A percentile compares a stretch with the other conserved stretches of the same genome.
These are phyloP conservation scores for Malassezia sympodialis DNA, from an alignment of 1,284 basidiomycete species.

Conservation along the genomic window DNA sequence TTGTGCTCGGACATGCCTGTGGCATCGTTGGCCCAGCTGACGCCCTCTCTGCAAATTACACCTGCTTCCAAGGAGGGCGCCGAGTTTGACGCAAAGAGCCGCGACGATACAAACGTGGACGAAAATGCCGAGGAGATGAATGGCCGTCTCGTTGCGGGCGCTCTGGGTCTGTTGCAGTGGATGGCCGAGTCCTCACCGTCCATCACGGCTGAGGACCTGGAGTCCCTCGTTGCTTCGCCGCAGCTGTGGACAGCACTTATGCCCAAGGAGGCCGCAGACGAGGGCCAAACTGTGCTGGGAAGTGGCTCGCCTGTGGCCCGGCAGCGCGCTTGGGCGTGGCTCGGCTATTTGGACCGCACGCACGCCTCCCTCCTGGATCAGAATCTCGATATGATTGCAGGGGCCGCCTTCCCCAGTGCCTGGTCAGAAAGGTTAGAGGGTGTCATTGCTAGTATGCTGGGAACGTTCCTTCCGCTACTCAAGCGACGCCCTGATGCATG, in stretches of 20 bases:
- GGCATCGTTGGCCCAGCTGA: constrained; percentile 23
- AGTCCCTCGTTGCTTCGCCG: constrained; percentile 20
- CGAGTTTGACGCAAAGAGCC: constrained; percentile 41
- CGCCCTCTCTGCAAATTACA: constrained; percentile 15
- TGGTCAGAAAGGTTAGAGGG: constrained; percentile 38
- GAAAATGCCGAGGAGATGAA: constrained; percentile 39
- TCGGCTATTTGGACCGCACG: constrained; percentile 17
- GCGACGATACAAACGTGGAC: constrained; percentile 43
- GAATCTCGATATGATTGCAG: constrained; percentile 21
- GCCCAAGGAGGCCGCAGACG: constrained; percentile 1
- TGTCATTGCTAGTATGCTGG: constrained; percentile 28
- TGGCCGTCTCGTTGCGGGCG: constrained; percentile 37
- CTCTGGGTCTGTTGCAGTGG: constrained; percentile 28
- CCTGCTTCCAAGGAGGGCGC: constrained; percentile 15
- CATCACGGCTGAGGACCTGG: constrained; percentile 18
- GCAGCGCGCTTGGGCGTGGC: constrained; percentile 30
- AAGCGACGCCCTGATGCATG: constrained; percentile 36
- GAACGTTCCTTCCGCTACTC: constrained; percentile 34
- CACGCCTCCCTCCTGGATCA: constrained; percentile 18
- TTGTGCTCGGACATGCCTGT: constrained; percentile 28
- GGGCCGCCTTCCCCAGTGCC: constrained; percentile 28
- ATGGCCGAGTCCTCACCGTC: constrained; percentile 15
- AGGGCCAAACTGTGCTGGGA: constrained; percentile 22
- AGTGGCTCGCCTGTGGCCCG: constrained; percentile 27
- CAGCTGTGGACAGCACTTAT: constrained; percentile 29